Base-by-base conservation (phyloP, 495 filamentous ascomycete species). In the Jackrogersella minutella region DNA sequence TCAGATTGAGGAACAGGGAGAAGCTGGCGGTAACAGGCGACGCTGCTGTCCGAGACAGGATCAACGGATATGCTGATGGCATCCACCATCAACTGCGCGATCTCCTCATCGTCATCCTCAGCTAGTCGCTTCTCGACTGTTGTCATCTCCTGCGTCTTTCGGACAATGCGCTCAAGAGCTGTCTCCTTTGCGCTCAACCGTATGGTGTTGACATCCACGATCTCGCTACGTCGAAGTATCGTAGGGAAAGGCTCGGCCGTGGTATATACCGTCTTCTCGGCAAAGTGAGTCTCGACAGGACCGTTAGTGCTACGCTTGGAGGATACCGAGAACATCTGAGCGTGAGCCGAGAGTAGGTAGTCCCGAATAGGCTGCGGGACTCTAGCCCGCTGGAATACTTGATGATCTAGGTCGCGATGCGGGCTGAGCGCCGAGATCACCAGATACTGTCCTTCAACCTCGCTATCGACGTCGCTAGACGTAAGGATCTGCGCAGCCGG, bases 241-340 rank as follows among this genome's bases (percentile, higher is more conserved):
- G 93, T 97, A 5, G 95, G 96, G 78, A 99, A 98, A 0, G 89
- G 69, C 65, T 97, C 93, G 0, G 88, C 88, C 6, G 92, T 93
- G 3, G 86, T 91, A 75, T 92, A 97, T 1, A 98, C 79, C 0
- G 87, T 86, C 80, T 97, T 97, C 77, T 98, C 93, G 0, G 92
- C 89, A 71, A 84, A 92, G 72, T 93, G 90, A 58, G 87, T 85
- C 21, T 85, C 78, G 22, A 89, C 85, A 2, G 85, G 83, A 44
- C 90, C 87, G 46, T 77, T 81, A 13, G 87, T 87, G 69, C 87
- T 85, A 28, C 91, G 81, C 61, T 86, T 86, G 1, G 87, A 86
- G 2, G 90, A 91, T 3, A 88, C 81, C 0, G 90, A 89, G 74
- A 97, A 97, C 22, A 81, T 78, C 36, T 86, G 82, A 10, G 93